phyloP scores from a whole-genome alignment of 352 stramenopile species.

The Lagenidium sp. region DNA sequence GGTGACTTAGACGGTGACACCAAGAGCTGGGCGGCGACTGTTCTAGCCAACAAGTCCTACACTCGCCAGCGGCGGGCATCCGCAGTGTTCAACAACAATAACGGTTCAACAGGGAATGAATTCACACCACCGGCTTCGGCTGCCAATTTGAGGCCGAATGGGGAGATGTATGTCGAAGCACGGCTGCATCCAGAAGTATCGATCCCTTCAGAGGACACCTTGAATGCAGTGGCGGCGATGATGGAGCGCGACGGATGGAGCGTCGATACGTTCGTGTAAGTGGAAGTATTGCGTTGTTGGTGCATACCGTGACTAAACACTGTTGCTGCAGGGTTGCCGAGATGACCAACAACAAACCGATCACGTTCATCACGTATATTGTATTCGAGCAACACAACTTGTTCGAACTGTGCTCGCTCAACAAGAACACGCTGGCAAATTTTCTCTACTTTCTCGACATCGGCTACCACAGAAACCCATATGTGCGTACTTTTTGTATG shows the following conservation, averaged over 20 bases:
- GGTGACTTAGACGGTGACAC: conserved; percentile 66
- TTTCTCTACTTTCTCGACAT: conserved; percentile 77
- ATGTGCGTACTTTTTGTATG: conserved; percentile 29
- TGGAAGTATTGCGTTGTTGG: too few species aligned
- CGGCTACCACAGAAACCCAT: conserved; percentile 73
- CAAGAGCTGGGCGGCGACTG: conserved; percentile 69
- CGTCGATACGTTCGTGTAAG: conserved; percentile 62
- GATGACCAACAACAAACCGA: conserved; percentile 57
- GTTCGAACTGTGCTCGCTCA: conserved; percentile 59
- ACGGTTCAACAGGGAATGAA: background rate
- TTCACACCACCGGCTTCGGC: background rate
- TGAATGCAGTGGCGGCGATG: conserved; percentile 56
- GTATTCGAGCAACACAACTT: conserved; percentile 80
- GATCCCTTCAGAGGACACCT: conserved; percentile 39
- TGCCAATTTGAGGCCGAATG: background rate
- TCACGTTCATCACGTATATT: conserved; percentile 79
- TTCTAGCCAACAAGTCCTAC: conserved; percentile 73
- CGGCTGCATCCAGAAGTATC: conserved; percentile 53
- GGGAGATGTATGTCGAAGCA: conserved; percentile 31
- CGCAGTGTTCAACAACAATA: conserved; percentile 24
- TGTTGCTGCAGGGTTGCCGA: conserved; percentile 30
- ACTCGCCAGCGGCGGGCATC: conserved; percentile 53
- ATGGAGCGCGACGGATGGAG: conserved; percentile 74
- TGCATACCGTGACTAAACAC: background rate
- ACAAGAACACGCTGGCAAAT: conserved; percentile 69